Evolutionary conservation across 202 grass and related monocot genomes (phyloP).

Genomic region (Musa balbisiana): DNA sequence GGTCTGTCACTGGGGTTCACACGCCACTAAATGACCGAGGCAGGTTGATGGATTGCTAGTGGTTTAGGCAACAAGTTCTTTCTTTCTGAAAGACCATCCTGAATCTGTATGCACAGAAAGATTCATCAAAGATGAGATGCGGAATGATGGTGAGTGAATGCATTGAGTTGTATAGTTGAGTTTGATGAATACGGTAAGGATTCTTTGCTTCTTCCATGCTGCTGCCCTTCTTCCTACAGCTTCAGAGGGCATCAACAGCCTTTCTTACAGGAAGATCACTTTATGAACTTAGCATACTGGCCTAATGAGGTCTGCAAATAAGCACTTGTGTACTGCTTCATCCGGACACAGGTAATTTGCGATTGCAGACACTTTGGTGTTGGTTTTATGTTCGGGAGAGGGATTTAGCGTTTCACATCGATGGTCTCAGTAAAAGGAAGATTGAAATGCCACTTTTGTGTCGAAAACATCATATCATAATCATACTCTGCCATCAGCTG

Average conservation of each 20-base stretch:
- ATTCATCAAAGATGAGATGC: background rate
- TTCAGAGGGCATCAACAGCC: too few species aligned
- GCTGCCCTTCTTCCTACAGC: too few species aligned
- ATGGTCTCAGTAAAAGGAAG: background rate
- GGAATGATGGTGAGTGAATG: background rate
- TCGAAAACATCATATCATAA: background rate
- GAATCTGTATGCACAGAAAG: background rate
- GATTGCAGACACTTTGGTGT: too few species aligned
- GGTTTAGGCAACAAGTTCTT: background rate
- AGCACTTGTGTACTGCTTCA: too few species aligned
- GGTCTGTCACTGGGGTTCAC: conserved; percentile 16
- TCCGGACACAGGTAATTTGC: background rate
- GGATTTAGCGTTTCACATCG: background rate
- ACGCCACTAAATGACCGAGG: background rate
- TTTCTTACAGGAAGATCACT: too few species aligned
- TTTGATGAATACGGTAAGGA: background rate
- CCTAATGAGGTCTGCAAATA: too few species aligned
- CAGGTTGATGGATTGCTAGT: background rate
- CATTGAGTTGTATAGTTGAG: background rate
- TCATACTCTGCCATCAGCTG: background rate
- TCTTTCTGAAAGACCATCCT: background rate
- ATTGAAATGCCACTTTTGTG: background rate
- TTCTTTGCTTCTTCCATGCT: background rate
- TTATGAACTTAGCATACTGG: too few species aligned
- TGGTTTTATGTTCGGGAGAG: too few species aligned